Evolutionary conservation across 176 grass and related monocot species (phyloP), one percentile per base, ranked within the genome.

Genomic region (Melocanna baccifera): DNA sequence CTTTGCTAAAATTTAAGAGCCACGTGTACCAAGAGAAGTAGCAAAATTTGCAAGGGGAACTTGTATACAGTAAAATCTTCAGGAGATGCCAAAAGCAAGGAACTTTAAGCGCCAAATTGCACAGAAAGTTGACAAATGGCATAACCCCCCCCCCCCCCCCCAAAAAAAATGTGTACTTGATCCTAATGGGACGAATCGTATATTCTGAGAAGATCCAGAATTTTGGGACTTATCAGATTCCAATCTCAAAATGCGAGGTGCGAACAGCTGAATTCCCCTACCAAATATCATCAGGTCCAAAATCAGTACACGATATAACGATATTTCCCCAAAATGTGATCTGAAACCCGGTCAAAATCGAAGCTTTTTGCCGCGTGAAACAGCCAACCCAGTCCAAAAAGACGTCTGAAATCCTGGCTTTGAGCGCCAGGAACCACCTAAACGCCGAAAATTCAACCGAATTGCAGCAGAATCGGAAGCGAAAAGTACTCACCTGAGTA

Each of bases 401-500:
- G 8, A 41, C 4, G 4, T 40, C 23, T n/a, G 57, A 46, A 56
- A 46, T 43, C 40, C 47, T 7, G 29, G 3, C 30, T 59, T 67
- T 77, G n/a, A n/a, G 39, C 40, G 0, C 42, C 22, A 66, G 0
- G 67, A 79, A 59, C 15, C 37, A 28, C 28, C 32, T 11, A 20
- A 82, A 64, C 56, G 28, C 14, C 42, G 7, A 19, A 76, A 61
- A 30, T 75, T 73, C 32, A 81, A 64, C 29, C 12, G 42, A 59
- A 18, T 6, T 7, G 6, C 28, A 84, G 67, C 42, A 32, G 12
- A 43, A 62, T 28, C 25, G 75, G 65, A 56, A 55, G 23, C 16
- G 46, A 32, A 59, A 71, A 66, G 84, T 62, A 30, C 77, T 86
- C 45, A 99, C 96, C 93, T 6, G 89, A 77, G 91, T 96, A 99